These are phyloP conservation scores for Phytophthora constricta DNA, from an alignment of 352 stramenopile species.

Conservation along the genomic window DNA sequence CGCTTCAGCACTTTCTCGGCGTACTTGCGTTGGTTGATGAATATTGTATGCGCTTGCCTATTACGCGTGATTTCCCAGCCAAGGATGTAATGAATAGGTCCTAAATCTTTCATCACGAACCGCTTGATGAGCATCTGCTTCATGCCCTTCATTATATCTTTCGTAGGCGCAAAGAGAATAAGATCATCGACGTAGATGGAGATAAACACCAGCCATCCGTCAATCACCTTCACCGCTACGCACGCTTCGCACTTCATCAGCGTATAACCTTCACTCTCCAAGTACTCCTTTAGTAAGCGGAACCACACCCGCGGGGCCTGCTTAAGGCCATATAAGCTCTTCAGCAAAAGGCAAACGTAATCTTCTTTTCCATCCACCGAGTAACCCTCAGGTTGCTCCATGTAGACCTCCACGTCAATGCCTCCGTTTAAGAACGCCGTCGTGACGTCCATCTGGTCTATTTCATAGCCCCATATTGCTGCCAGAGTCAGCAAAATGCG, in stretches of 20 bases:
- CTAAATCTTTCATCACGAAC: conserved; percentile 35
- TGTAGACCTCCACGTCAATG: conserved; percentile 5
- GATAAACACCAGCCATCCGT: conserved; percentile 23
- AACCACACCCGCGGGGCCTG: conserved; percentile 31
- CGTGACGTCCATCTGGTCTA: conserved; percentile 3
- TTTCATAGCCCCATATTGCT: not conserved
- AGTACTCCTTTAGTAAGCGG: conserved; percentile 13
- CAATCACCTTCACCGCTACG: conserved; percentile 14
- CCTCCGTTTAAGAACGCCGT: conserved; percentile 13
- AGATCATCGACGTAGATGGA: conserved; percentile 34
- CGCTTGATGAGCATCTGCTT: conserved; percentile 10
- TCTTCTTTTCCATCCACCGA: conserved; percentile 10
- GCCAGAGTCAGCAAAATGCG: not conserved
- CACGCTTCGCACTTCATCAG: conserved; percentile 25
- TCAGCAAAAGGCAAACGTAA: conserved; percentile 6
- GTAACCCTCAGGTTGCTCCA: conserved; percentile 6
- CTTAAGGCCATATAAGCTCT: conserved; percentile 7
- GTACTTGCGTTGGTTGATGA: conserved; percentile 28
- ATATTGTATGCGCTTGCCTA: conserved; percentile 5
- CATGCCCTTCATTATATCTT: conserved; percentile 12
- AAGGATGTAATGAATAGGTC: conserved; percentile 28
- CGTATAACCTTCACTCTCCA: conserved; percentile 22
- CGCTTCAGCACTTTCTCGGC: conserved; percentile 13
- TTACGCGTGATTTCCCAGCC: conserved; percentile 26
- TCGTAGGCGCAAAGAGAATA: conserved; percentile 27